phyloP scores from a whole-genome alignment of 306 rosid species.

The Prunus mume region DNA sequence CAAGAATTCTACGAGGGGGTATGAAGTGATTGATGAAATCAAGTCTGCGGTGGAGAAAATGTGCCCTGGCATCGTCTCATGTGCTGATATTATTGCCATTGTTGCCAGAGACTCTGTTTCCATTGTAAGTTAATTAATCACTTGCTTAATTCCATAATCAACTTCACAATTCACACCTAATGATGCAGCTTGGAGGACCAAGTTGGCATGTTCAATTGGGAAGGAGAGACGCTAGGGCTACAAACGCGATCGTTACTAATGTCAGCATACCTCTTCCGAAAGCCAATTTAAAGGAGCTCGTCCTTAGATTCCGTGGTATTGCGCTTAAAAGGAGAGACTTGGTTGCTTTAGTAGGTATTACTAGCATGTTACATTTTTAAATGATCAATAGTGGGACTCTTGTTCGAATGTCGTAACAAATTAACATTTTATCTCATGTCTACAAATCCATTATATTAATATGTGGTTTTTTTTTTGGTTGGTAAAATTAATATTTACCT shows the following conservation, averaged over 20 bases:
- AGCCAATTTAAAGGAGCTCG: constrained; percentile 52
- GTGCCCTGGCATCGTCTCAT: constrained; percentile 68
- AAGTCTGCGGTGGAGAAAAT: constrained; percentile 58
- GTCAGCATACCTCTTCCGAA: constrained; percentile 51
- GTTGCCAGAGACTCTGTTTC: constrained; percentile 66
- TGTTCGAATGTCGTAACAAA: no score
- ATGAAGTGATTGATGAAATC: constrained; percentile 61
- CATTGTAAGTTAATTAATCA: constrained; percentile 28
- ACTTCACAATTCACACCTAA: no score
- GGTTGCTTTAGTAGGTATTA: constrained; percentile 71
- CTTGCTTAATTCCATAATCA: neutral
- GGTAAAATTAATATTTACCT: no score
- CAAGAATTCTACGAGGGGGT: constrained; percentile 65
- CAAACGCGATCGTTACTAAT: constrained; percentile 61
- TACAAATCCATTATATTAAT: no score
- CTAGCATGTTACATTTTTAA: no score
- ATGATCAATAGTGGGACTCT: no score
- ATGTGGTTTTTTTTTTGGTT: no score
- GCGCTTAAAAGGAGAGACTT: constrained; percentile 61
- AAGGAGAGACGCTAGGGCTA: constrained; percentile 59
- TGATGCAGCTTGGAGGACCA: constrained; percentile 71
- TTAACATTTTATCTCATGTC: no score
- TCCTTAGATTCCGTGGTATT: constrained; percentile 42
- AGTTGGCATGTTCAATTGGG: constrained; percentile 71
- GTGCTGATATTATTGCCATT: constrained; percentile 71